These are phyloP conservation scores for Microcos paniculata DNA, from an alignment of 345 rosid genomes.

Conservation along the genomic window DNA sequence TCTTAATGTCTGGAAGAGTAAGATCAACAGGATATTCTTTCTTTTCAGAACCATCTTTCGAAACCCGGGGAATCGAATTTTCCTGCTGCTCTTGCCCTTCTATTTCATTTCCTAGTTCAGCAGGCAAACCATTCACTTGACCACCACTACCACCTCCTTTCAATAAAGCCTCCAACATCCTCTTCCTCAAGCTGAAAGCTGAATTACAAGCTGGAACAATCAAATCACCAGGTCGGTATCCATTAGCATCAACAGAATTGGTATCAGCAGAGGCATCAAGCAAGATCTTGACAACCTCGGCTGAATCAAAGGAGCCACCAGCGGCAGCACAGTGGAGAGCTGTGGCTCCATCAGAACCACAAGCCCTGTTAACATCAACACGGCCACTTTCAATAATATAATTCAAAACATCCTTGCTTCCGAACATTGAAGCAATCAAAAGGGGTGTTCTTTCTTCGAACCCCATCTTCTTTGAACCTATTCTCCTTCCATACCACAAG, in stretches of 20 bases:
- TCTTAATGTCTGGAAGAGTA: conserved; percentile 83
- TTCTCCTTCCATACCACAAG: conserved; percentile 75
- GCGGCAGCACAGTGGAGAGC: conserved; percentile 85
- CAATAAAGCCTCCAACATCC: conserved; percentile 52
- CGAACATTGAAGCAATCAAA: conserved; percentile 85
- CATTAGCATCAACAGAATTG: conserved; percentile 52
- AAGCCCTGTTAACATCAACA: conserved; percentile 59
- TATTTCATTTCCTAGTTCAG: conserved; percentile 24
- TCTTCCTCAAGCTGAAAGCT: conserved; percentile 45
- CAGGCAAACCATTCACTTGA: conserved; percentile 27
- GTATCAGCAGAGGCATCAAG: conserved; percentile 66
- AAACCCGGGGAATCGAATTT: conserved; percentile 33
- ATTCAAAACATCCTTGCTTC: conserved; percentile 64
- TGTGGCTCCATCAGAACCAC: conserved; percentile 72
- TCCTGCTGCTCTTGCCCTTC: conserved; percentile 38
- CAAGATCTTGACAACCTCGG: conserved; percentile 64
- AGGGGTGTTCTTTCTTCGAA: conserved; percentile 81
- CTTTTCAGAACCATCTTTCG: conserved; percentile 56
- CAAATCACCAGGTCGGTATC: conserved; percentile 60
- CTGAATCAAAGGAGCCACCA: conserved; percentile 56
- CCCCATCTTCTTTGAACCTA: conserved; percentile 63
- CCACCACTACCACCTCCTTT: conserved; percentile 34
- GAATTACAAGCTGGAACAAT: conserved; percentile 37
- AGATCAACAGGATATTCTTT: conserved; percentile 87
- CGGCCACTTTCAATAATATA: conserved; percentile 49